Evolutionary conservation across 768 basidiomycete genomes (phyloP), one percentile per base, ranked within the genome.

Genomic region (Omphalotus guepiniiformis): DNA sequence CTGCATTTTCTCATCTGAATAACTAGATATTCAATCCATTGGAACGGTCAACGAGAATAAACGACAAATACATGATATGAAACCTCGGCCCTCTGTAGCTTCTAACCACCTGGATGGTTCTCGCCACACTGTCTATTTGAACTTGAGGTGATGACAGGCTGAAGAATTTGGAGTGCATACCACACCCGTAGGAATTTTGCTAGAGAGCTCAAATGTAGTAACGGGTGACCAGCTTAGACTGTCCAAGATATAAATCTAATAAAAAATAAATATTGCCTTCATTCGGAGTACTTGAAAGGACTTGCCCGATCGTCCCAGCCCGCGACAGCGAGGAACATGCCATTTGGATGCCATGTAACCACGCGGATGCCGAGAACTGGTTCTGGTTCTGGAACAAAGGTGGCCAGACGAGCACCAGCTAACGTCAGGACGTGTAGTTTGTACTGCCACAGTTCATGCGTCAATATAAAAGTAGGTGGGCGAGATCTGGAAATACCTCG

Each of bases 261-360:
- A 22, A 25, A 15, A 16, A 40, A 7, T 40, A 13, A 26, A 21
- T 4, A 11, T 6, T 23, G 30, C 21, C 13, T 9, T 2, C 15
- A 28, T 25, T 16, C 21, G 15, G 42, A 32, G 15, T 29, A 46
- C 26, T 26, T 39, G 44, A 21, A 46, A 38, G 37, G 28, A 54
- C 68, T 34, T 46, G 87, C 91, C 67, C 86, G 90, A 56, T 93
- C 91, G 64, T 94, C 92, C 81, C 86, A 93, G 9, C 93, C 93
- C 11, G 81, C 83, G 0, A 93, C 73, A 2, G 84, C 87, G 7
- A 96, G 68, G 60, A 88, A 93, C 58, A 78, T 71, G 4, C 93
- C 90, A 47, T 73, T 85, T 3, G 93, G 93, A 64, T 93, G 89
- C 93, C 93, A 97, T 16, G 78, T 68, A 1, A 85, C 82, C 49